Evolutionary conservation across 78 protist genomes (phyloP).

Genomic region (Polysphondylium violaceum): DNA sequence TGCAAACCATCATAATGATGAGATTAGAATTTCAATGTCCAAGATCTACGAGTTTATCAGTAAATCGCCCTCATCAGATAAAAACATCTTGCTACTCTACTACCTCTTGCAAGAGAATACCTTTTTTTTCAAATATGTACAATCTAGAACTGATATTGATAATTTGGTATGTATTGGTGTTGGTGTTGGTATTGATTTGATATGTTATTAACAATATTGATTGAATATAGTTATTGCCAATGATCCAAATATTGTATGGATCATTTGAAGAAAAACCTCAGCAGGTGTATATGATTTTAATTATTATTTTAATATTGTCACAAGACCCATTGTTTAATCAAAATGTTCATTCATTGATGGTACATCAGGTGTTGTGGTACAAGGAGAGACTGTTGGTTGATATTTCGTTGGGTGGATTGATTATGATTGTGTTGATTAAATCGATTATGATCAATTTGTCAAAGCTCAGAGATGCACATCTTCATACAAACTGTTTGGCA

Average conservation of each 20-base stretch:
- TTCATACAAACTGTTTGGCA: constrained; percentile 86
- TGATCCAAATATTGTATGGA: constrained; percentile 60
- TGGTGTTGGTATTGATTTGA: not conserved
- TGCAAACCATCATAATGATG: not conserved
- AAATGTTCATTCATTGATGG: constrained; percentile 76
- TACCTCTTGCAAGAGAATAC: constrained; percentile 81
- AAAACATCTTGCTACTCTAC: constrained; percentile 75
- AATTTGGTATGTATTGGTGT: constrained; percentile 24
- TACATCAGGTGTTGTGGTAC: constrained; percentile 77
- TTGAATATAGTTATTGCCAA: constrained; percentile 52
- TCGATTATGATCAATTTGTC: constrained; percentile 65
- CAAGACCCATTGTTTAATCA: constrained; percentile 75
- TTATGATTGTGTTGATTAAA: constrained; percentile 78
- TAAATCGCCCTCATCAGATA: constrained; percentile 63
- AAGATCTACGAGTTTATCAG: constrained; percentile 40
- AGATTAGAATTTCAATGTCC: constrained; percentile 63
- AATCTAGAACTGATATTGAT: constrained; percentile 81
- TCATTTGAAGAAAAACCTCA: constrained; percentile 76
- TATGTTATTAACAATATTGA: not conserved
- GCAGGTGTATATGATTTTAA: constrained; percentile 81
- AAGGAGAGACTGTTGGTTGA: constrained; percentile 72
- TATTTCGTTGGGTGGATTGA: constrained; percentile 75
- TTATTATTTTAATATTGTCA: constrained; percentile 68
- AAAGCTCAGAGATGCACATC: constrained; percentile 65
- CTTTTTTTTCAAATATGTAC: constrained; percentile 71